Evolutionary conservation across 768 basidiomycete genomes (phyloP), one percentile per base, ranked within the genome.

Genomic region (Tricholoma sp.): DNA sequence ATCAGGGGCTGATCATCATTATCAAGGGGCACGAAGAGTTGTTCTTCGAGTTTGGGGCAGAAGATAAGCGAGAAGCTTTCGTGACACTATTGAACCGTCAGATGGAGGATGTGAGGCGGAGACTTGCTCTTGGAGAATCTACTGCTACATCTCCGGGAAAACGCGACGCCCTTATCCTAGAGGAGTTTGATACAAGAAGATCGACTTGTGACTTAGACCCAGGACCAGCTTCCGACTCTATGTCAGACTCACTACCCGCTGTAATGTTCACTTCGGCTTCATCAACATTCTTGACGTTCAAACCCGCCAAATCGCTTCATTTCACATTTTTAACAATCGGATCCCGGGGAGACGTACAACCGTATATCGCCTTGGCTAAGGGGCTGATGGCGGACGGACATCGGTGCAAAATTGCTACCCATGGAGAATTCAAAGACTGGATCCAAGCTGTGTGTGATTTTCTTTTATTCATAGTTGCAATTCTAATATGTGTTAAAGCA

Each of bases 251-350:
- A 6, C 66, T 90, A 18, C 89, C 92, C 2, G 89, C 92, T n/a
- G 84, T 93, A 42, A 94, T 98, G 91, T 98, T 99, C 71, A 93
- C 89, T 1, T 95, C 92, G 10, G 86, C 89, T n/a, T 93, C 92
- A 0, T 94, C 92, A 3, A 96, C 96, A 2, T 98, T 98, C 75
- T 73, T 99, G 61, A 96, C 94, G 6, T 99, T 99, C 77, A 95
- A 94, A 70, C 97, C 96, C 2, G 80, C 82, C 63, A 81, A 89
- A 62, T 76, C 90, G 2, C 72, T 99, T 58, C 88, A 85, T 63
- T 91, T 99, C 65, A 98, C 97, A 0, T 94, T 96, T 73, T 72
- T 98, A 59, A 98, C 96, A 1, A 97, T 99, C 62, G 96, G 96
- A 6, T 94, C 93, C 18, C 82, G 96, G 51, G 96, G 96, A 52